Conservation (phyloP, 2,329 filamentous ascomycete species). For the Aspergillus sergii region DNA sequence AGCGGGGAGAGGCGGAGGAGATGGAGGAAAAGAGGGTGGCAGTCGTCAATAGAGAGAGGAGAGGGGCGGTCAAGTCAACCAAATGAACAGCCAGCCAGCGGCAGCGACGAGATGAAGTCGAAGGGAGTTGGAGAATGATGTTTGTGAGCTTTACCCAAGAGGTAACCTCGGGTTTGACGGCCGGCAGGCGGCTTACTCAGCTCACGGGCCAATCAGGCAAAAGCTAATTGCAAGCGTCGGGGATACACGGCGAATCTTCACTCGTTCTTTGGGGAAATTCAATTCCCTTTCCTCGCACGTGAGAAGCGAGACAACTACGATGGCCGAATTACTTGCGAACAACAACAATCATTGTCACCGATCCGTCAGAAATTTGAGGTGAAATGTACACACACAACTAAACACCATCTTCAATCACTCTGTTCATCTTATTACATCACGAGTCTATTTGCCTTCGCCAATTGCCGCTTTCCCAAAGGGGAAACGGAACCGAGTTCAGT, state of each 20-base stretch:
- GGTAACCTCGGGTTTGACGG: slow-evolving; percentile 41
- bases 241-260: slow-evolving; percentile 35
- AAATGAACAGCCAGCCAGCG: slow-evolving; percentile 21
- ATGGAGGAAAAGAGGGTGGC: slow-evolving; percentile 4
- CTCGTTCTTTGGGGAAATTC: not conserved
- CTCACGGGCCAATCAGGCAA: slow-evolving; percentile 30
- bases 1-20: slow-evolving; percentile 8
- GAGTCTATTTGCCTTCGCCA: slow-evolving; percentile 1
- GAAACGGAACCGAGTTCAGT: slow-evolving; percentile 18
- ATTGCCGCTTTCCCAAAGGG: slow-evolving; percentile 13
- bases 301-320: not conserved
- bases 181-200: slow-evolving; percentile 37
- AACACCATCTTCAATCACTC: not conserved
- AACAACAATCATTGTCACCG: not conserved
- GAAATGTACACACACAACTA: not conserved
- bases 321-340: not conserved
- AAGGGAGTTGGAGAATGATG: slow-evolving; percentile 29
- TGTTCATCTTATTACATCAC: slow-evolving; percentile 3
- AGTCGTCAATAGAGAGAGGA: slow-evolving; percentile 15
- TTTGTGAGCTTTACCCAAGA: slow-evolving; percentile 23
- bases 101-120: slow-evolving; percentile 24
- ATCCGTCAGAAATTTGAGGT: not conserved
- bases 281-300: not conserved
- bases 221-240: slow-evolving; percentile 42
- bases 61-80: slow-evolving; percentile 6